These are phyloP conservation scores for Buxus sempervirens DNA, from an alignment of 164 flowering plant genomes.

Conservation along the genomic window DNA sequence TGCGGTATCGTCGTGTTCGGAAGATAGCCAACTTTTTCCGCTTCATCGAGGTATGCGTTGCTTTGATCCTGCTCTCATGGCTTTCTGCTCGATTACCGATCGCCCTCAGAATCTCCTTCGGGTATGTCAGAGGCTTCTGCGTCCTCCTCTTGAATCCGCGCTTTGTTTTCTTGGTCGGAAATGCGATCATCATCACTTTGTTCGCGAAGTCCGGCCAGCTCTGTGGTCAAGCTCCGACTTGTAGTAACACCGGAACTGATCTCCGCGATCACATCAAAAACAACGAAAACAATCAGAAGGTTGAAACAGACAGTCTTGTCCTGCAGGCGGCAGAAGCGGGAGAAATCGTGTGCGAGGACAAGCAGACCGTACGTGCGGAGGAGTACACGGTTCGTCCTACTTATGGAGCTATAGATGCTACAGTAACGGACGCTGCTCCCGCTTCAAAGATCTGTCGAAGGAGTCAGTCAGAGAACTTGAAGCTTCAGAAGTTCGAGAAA, in stretches of 20 bases:
- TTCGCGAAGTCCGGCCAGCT: constrained; percentile 50
- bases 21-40: constrained; percentile 46
- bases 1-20: constrained; percentile 27
- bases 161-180: constrained; percentile 59
- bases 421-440: constrained; percentile 3
- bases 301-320: background rate
- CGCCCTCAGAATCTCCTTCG: constrained; percentile 34
- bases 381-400: background rate
- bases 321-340: constrained; percentile 7
- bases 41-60: constrained; percentile 39
- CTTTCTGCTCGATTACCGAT: constrained; percentile 39
- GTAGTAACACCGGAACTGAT: constrained; percentile 13
- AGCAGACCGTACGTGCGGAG: constrained; percentile 20
- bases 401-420: constrained; percentile 2
- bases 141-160: constrained; percentile 35
- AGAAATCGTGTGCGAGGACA: constrained; percentile 23
- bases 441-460: constrained; percentile 23
- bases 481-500: constrained; percentile 7
- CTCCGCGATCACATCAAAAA: constrained; percentile 39
- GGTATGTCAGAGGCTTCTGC: constrained; percentile 30
- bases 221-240: constrained; percentile 10
- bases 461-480: constrained; percentile 42
- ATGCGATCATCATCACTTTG: constrained; percentile 46
- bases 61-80: constrained; percentile 40
- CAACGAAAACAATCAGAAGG: constrained; percentile 22